These are phyloP conservation scores for Ramaria rubella DNA, from an alignment of 768 basidiomycete species.

Conservation along the genomic window DNA sequence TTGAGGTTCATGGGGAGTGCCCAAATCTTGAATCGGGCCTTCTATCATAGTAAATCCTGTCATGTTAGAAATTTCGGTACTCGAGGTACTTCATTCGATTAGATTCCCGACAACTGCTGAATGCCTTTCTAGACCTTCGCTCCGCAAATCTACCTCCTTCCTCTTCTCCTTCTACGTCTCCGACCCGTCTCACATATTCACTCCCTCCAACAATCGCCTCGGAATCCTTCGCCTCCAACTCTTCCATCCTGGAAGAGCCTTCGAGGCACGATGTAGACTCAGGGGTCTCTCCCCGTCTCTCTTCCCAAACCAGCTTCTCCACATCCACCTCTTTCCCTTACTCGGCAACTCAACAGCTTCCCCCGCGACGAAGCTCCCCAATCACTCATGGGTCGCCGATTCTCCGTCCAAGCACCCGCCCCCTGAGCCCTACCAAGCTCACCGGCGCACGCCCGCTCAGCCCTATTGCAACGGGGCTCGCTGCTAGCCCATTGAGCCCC, in stretches of 20 bases:
- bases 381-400: constrained; percentile 21
- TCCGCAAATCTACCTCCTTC: constrained; percentile 18
- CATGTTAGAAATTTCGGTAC: constrained; percentile 78
- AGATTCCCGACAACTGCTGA: neutral
- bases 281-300: neutral
- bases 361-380: constrained; percentile 23
- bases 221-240: neutral
- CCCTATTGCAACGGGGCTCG: constrained; percentile 24
- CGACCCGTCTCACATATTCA: neutral
- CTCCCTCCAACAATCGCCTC: neutral
- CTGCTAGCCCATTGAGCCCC: constrained; percentile 29
- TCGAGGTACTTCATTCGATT: constrained; percentile 10
- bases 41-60: constrained; percentile 61
- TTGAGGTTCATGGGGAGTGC: neutral
- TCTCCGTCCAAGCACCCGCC: constrained; percentile 7
- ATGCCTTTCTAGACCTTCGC: constrained; percentile 16
- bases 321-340: constrained; percentile 27
- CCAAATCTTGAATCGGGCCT: too few relatives aligned
- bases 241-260: neutral
- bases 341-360: constrained; percentile 29
- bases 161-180: constrained; percentile 8
- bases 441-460: constrained; percentile 38
- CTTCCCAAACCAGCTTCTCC: constrained; percentile 21
- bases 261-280: neutral
- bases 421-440: constrained; percentile 27